Percentiles rank a stretch among this genome's conserved stretches.
Evolutionary conservation across 768 basidiomycete genomes (phyloP).

Genomic region (Termitomyces sp.): DNA sequence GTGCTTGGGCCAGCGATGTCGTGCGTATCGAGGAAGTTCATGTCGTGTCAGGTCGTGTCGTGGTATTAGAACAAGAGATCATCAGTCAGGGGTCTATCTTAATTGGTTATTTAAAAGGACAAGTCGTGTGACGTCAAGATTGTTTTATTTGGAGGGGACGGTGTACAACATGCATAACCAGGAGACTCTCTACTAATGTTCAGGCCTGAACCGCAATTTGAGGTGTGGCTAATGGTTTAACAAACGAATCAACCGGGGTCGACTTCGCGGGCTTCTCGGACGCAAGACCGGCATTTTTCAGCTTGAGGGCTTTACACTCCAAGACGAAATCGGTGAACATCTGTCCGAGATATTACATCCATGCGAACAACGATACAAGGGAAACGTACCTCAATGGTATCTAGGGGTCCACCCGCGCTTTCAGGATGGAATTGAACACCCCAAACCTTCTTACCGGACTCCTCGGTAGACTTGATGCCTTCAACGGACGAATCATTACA

Average conservation of each 20-base stretch:
- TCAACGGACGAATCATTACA: constrained; percentile 99
- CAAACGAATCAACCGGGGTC: neutral
- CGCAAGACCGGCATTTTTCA: constrained; percentile 20
- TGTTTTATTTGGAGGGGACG: neutral
- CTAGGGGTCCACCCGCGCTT: constrained; percentile 95
- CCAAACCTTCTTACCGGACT: constrained; percentile 90
- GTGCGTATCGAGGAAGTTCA: constrained; percentile 77
- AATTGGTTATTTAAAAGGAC: neutral
- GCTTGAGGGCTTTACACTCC: constrained; percentile 67
- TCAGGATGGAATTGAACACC: constrained; percentile 99
- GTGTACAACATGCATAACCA: constrained; percentile 9
- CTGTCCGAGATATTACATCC: constrained; percentile 28
- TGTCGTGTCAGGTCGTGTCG: too few species aligned
- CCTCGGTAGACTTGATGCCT: constrained; percentile 92
- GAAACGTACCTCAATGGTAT: constrained; percentile 85
- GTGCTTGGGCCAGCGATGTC: constrained; percentile 51
- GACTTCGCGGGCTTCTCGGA: neutral
- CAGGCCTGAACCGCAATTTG: constrained; percentile 13
- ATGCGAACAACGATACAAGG: neutral
- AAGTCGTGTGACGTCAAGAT: constrained; percentile 1
- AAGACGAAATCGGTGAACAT: constrained; percentile 93
- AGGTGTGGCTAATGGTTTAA: constrained; percentile 5
- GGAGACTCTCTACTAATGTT: constrained; percentile 4
- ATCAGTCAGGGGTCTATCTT: neutral
- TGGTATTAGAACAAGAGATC: neutral